A percentile compares a stretch with the other conserved stretches of the same genome.
phyloP scores from a whole-genome alignment of 2,329 filamentous ascomycete genomes.

The Curvularia sp. region DNA sequence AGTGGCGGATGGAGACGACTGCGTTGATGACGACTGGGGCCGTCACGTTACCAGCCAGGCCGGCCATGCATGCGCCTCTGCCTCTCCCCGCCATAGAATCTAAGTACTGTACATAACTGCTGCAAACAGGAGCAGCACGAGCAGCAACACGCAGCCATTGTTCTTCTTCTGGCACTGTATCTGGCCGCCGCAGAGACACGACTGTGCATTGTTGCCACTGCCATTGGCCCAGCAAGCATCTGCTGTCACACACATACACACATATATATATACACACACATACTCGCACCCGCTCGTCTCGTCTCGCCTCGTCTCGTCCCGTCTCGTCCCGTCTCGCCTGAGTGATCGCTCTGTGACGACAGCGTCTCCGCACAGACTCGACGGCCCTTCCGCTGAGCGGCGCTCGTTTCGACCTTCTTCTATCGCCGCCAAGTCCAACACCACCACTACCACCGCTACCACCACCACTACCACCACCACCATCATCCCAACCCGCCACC shows the following conservation, averaged over 20 bases:
- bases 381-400: slow-evolving; percentile 10
- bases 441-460: slow-evolving; percentile 1
- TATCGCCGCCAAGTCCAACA: slow-evolving; percentile 11
- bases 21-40: slow-evolving; percentile 8
- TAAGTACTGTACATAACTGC: too few relatives aligned
- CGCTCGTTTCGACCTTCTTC: slow-evolving; percentile 26
- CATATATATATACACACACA: too few relatives aligned
- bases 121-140: background rate
- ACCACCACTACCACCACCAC: slow-evolving; percentile 3
- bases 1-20: slow-evolving; percentile 14
- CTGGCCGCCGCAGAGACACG: background rate
- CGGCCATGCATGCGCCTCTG: too few relatives aligned
- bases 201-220: background rate
- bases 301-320: too few relatives aligned
- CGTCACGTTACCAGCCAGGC: slow-evolving; percentile 8
- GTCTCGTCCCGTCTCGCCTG: too few relatives aligned
- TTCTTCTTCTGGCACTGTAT: background rate
- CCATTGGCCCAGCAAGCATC: background rate
- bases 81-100: background rate
- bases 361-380: slow-evolving; percentile 25
- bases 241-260: too few relatives aligned
- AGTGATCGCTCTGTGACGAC: slow-evolving; percentile 10
- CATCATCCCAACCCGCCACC: slow-evolving; percentile 13
- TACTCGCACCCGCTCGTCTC: too few relatives aligned
- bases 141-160: background rate